Conservation (phyloP, 768 basidiomycete genomes). For the Lactifluus subvellereus region DNA sequence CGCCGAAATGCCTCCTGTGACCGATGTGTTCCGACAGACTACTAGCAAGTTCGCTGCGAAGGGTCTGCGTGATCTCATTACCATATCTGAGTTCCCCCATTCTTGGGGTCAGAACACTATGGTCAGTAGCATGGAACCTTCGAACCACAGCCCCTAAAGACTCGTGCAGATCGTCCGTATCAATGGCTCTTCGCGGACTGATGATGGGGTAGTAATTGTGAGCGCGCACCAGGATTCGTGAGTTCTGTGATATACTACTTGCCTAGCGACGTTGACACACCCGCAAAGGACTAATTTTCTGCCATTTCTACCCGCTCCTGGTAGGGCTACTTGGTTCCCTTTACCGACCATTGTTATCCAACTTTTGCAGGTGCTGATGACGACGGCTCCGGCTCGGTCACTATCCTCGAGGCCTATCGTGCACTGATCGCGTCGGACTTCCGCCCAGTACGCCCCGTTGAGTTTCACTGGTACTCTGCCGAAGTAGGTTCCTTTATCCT, state of each 20-base stretch:
- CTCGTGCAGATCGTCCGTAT: constrained; percentile 61
- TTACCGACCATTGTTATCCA: constrained; percentile 1
- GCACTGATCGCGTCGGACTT: constrained; percentile 64
- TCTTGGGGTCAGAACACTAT: constrained; percentile 83
- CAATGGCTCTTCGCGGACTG: constrained; percentile 57
- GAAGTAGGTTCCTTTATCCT: constrained; percentile 43
- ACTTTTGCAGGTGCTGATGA: constrained; percentile 57
- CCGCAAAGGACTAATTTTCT: constrained; percentile 59
- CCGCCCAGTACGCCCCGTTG: constrained; percentile 56
- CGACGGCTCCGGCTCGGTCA: constrained; percentile 58
- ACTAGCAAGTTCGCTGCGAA: constrained; percentile 56
- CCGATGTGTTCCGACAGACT: constrained; percentile 39
- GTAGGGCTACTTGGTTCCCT: constrained; percentile 32
- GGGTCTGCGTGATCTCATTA: constrained; percentile 50
- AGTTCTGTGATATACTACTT: constrained; percentile 12
- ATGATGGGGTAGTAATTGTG: constrained; percentile 62
- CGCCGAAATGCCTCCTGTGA: neutral
- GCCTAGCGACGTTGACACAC: constrained; percentile 6
- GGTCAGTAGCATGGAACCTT: constrained; percentile 35
- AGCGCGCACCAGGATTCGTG: constrained; percentile 83
- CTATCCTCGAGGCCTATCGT: constrained; percentile 73
- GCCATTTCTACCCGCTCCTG: constrained; percentile 74
- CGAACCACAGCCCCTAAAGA: neutral
- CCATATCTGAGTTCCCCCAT: constrained; percentile 67
- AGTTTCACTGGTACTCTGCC: constrained; percentile 84